These are phyloP conservation scores for Lepidium didymum DNA, from an alignment of 345 rosid genomes.

Conservation along the genomic window DNA sequence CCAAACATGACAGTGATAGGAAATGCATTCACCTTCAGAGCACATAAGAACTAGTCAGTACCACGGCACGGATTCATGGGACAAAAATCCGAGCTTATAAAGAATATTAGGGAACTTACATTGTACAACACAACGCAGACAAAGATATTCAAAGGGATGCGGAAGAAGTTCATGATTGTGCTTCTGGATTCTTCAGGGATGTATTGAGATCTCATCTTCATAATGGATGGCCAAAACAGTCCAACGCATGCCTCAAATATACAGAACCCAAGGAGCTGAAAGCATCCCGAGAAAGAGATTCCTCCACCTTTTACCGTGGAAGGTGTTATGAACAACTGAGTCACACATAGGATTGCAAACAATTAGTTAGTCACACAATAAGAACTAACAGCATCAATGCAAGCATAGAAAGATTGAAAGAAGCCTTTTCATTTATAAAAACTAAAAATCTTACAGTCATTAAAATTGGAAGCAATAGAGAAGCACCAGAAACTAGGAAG, in stretches of 20 bases:
- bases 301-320: conserved; percentile 71
- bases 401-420: neutral
- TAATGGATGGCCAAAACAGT: conserved; percentile 96
- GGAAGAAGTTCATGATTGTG: conserved; percentile 99
- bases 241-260: conserved; percentile 95
- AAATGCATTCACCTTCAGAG: conserved; percentile 74
- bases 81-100: neutral
- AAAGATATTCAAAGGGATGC: conserved; percentile 91
- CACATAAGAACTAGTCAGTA: conserved; percentile 5
- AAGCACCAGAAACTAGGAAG: conserved; percentile 58
- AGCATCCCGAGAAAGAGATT: conserved; percentile 70
- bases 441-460: conserved; percentile 49
- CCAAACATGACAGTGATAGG: conserved; percentile 96
- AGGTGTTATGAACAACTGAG: conserved; percentile 56
- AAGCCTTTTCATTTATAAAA: neutral
- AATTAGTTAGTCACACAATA: neutral
- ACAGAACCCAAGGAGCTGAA: conserved; percentile 92
- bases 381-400: neutral
- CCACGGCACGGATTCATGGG: neutral
- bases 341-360: conserved; percentile 17
- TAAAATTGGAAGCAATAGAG: conserved; percentile 79
- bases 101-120: conserved; percentile 36
- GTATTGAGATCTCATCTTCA: conserved; percentile 99
- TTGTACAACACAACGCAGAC: conserved; percentile 92
- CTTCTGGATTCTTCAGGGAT: conserved; percentile 99